Conservation (phyloP, 306 rosid genomes). For the Ochetophila trinervis region DNA sequence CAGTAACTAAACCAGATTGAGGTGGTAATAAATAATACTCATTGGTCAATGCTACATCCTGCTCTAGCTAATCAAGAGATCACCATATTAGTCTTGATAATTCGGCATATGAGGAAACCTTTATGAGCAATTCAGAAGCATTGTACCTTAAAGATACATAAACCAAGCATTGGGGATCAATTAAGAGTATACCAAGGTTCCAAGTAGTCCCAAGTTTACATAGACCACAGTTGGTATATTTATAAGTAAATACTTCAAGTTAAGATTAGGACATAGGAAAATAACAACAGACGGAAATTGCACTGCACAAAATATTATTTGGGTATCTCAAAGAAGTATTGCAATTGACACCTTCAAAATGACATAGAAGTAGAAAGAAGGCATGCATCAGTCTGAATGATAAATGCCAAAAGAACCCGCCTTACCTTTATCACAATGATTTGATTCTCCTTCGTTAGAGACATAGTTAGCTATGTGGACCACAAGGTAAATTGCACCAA, state of each 20-base stretch:
- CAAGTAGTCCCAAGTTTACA: neutral
- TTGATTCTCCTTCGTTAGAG: conserved; percentile 23
- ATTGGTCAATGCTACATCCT: too few species aligned
- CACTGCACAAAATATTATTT: neutral
- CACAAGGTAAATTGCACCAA: conserved; percentile 56
- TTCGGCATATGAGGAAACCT: too few species aligned
- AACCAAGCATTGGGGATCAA: neutral
- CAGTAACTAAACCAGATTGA: too few species aligned
- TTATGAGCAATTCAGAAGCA: too few species aligned
- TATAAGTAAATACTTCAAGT: neutral
- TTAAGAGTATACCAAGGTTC: neutral
- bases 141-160: too few species aligned
- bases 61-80: too few species aligned
- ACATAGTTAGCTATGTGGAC: conserved; percentile 26
- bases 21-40: too few species aligned
- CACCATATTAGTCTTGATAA: too few species aligned
- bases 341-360: neutral
- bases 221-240: neutral
- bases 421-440: conserved; percentile 57
- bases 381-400: neutral
- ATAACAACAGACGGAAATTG: neutral
- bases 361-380: neutral
- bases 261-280: neutral
- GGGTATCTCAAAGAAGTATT: neutral
- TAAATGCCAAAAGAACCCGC: conserved; percentile 9